Conservation (phyloP, 805 yeast species). For the Candida alai region DNA sequence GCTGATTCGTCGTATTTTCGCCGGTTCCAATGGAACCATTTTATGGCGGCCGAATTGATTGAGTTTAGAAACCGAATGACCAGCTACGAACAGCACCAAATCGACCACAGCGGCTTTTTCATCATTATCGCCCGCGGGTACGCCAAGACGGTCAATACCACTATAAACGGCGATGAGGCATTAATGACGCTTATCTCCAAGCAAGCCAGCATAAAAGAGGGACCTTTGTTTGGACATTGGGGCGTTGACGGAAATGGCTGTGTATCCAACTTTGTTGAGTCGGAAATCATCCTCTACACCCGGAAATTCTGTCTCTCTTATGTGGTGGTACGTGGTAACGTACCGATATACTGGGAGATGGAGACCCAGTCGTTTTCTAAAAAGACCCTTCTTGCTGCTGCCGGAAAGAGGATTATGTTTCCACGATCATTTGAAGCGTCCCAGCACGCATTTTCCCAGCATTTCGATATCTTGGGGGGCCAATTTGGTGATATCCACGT, state of each 20-base stretch:
- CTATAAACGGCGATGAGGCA: slow-evolving; percentile 30
- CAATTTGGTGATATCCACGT: slow-evolving; percentile 51
- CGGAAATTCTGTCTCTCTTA: slow-evolving; percentile 41
- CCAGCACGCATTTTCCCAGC: slow-evolving; percentile 47
- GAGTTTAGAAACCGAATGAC: slow-evolving; percentile 44
- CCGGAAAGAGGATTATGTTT: slow-evolving; percentile 41
- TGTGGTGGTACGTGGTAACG: slow-evolving; percentile 48
- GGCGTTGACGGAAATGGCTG: slow-evolving; percentile 57
- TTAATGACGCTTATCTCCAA: slow-evolving; percentile 48
- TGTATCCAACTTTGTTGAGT: slow-evolving; percentile 49
- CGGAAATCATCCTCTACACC: slow-evolving; percentile 46
- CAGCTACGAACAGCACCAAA: slow-evolving; percentile 32
- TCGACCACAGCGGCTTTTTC: slow-evolving; percentile 47
- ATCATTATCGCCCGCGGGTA: slow-evolving; percentile 49
- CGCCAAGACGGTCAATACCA: slow-evolving; percentile 42
- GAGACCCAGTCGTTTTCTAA: slow-evolving; percentile 37
- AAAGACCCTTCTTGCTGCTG: slow-evolving; percentile 27
- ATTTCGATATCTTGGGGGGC: slow-evolving; percentile 43
- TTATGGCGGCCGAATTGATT: slow-evolving; percentile 42
- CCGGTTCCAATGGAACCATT: slow-evolving; percentile 50
- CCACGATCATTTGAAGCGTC: slow-evolving; percentile 53
- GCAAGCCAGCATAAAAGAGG: slow-evolving; percentile 46
- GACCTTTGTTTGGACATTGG: slow-evolving; percentile 53
- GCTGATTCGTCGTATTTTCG: slow-evolving; percentile 40
- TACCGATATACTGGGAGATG: slow-evolving; percentile 53